Percentiles rank a stretch among this genome's conserved stretches.
These are phyloP conservation scores for Cryptomeria japonica DNA, from an alignment of 75 land plant genomes.

Conservation along the genomic window DNA sequence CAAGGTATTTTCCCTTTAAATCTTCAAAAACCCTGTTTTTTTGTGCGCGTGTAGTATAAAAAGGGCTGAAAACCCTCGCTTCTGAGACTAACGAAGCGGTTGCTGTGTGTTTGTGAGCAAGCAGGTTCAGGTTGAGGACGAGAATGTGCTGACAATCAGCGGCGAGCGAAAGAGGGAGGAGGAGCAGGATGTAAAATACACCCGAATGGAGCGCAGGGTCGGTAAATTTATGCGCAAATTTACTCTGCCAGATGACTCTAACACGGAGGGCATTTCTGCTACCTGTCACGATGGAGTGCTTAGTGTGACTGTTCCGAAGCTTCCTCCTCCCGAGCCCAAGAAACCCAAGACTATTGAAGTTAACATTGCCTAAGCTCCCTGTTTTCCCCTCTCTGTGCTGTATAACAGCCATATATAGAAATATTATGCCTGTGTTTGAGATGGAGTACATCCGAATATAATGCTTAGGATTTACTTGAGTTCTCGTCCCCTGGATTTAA, in stretches of 20 bases:
- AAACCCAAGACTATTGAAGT: slow-evolving; percentile 56
- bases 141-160: slow-evolving; percentile 57
- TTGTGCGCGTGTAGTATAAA: background rate
- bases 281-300: slow-evolving; percentile 64
- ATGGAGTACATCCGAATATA: too few species aligned
- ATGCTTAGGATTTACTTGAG: too few species aligned
- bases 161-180: slow-evolving; percentile 67
- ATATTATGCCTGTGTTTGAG: too few species aligned
- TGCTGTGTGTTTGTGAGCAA: too few species aligned
- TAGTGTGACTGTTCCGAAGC: slow-evolving; percentile 60
- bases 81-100: too few species aligned
- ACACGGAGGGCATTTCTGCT: slow-evolving; percentile 49
- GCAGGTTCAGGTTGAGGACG: slow-evolving; percentile 70
- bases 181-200: slow-evolving; percentile 31
- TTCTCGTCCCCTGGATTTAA: too few species aligned
- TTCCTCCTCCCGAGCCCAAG: slow-evolving; percentile 53
- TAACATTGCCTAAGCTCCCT: slow-evolving; percentile 2
- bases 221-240: slow-evolving; percentile 68
- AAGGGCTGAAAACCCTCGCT: background rate
- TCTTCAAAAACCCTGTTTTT: background rate
- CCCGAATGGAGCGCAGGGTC: slow-evolving; percentile 62
- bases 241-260: slow-evolving; percentile 58
- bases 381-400: too few species aligned
- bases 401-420: too few species aligned
- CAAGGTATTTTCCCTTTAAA: slow-evolving; percentile 15